Conservation (phyloP, 2,329 filamentous ascomycete genomes). For the Colletotrichum euphorbiae region DNA sequence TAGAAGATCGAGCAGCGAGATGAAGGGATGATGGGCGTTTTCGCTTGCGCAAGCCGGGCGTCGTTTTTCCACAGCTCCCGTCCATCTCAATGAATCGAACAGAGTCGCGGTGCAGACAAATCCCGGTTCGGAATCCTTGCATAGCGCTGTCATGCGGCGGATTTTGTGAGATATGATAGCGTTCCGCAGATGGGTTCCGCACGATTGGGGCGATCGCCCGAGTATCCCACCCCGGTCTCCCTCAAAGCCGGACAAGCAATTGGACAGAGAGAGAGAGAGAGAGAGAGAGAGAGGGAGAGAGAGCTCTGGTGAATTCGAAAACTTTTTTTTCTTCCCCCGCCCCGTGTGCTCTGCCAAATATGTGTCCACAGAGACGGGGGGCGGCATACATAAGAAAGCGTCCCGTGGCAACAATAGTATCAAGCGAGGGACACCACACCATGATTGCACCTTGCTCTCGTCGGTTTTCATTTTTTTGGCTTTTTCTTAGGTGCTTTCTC, state of each 20-base stretch:
- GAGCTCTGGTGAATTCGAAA: neutral
- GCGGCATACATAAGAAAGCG: slow-evolving; percentile 27
- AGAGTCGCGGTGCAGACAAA: neutral
- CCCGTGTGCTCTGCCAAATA: neutral
- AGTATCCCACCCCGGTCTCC: slow-evolving; percentile 29
- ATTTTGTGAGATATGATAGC: slow-evolving; percentile 27
- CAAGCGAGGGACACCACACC: slow-evolving; percentile 22
- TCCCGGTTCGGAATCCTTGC: neutral
- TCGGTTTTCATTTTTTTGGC: slow-evolving; percentile 5
- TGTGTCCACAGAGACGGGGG: slow-evolving; percentile 23
- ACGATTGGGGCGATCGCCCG: slow-evolving; percentile 35
- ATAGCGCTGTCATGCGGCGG: slow-evolving; percentile 31
- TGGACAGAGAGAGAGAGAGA: neutral
- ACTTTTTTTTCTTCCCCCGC: neutral
- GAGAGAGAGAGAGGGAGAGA: neutral
- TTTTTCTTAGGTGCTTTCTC: neutral
- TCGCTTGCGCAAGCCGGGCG: neutral
- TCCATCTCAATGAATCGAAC: slow-evolving; percentile 2
- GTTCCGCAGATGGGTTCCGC: slow-evolving; percentile 28
- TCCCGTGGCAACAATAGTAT: slow-evolving; percentile 30
- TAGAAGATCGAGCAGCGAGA: slow-evolving; percentile 12
- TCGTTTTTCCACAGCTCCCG: neutral
- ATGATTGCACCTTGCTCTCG: neutral
- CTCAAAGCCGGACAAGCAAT: neutral
- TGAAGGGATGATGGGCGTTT: slow-evolving; percentile 5